phyloP scores from a whole-genome alignment of 306 rosid genomes.

The Quercus bicolor region DNA sequence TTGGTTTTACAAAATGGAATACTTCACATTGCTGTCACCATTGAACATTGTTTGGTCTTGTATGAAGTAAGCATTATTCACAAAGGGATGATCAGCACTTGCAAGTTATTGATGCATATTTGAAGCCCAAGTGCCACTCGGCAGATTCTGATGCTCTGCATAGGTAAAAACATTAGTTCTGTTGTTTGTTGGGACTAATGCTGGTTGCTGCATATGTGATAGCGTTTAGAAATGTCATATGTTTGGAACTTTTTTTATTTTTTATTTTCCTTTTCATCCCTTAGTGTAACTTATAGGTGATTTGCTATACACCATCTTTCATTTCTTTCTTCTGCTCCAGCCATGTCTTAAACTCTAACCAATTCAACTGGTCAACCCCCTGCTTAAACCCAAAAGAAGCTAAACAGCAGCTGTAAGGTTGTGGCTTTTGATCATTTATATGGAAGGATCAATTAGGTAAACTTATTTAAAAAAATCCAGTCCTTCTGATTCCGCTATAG shows the following conservation, averaged over 20 bases:
- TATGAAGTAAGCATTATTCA: conserved; percentile 36
- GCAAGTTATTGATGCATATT: conserved; percentile 67
- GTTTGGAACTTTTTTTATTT: background rate
- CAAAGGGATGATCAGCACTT: conserved; percentile 26
- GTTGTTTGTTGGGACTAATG: conserved; percentile 16
- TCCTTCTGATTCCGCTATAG: background rate
- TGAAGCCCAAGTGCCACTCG: conserved; percentile 69
- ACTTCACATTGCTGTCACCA: background rate
- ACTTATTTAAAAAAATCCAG: background rate
- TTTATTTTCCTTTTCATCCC: background rate
- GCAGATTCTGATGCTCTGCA: conserved; percentile 63
- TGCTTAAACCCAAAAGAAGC: background rate
- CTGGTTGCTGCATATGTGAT: background rate
- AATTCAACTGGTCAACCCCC: too few species aligned
- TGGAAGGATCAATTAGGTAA: background rate
- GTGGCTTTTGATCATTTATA: background rate
- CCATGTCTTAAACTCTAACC: background rate
- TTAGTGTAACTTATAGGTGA: too few species aligned
- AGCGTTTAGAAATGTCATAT: background rate
- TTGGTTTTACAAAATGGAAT: background rate
- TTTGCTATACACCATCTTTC: background rate
- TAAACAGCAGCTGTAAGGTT: background rate
- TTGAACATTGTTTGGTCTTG: conserved; percentile 22
- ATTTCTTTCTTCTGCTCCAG: background rate
- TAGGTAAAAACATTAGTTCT: conserved; percentile 32